Evolutionary conservation across 108 stramenopile species (phyloP).

Genomic region (Cylindrotheca closterium): DNA sequence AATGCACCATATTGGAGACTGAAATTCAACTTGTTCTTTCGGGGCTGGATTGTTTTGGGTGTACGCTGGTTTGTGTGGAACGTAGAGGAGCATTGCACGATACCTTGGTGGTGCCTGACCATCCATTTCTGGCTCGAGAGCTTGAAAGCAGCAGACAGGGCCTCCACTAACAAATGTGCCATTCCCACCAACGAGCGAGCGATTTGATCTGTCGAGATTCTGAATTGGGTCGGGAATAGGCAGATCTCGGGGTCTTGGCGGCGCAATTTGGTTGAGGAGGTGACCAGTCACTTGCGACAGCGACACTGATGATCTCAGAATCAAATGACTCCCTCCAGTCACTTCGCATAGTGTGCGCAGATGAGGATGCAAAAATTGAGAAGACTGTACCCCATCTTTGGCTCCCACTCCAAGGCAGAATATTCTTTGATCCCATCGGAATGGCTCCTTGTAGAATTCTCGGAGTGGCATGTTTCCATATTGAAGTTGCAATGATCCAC

Average conservation of each 20-base stretch:
- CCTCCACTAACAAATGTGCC: slow-evolving; percentile 71
- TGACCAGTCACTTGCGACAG: slow-evolving; percentile 41
- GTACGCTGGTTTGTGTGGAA: slow-evolving; percentile 26
- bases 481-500: slow-evolving; percentile 66
- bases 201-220: not conserved
- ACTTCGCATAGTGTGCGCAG: slow-evolving; percentile 77
- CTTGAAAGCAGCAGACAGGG: slow-evolving; percentile 70
- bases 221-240: slow-evolving; percentile 55
- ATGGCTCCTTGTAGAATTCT: slow-evolving; percentile 79
- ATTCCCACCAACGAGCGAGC: slow-evolving; percentile 7
- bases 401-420: slow-evolving; percentile 68
- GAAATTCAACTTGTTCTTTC: slow-evolving; percentile 9
- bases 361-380: slow-evolving; percentile 62
- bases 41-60: not conserved
- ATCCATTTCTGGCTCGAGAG: slow-evolving; percentile 49
- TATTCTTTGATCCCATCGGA: slow-evolving; percentile 86
- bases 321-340: slow-evolving; percentile 70
- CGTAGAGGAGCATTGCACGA: slow-evolving; percentile 67
- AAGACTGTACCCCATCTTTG: slow-evolving; percentile 25
- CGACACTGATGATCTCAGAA: slow-evolving; percentile 39
- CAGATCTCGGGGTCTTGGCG: slow-evolving; percentile 36
- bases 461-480: slow-evolving; percentile 67
- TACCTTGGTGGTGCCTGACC: slow-evolving; percentile 38
- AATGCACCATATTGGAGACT: slow-evolving; percentile 72
- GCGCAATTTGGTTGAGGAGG: slow-evolving; percentile 47